These are phyloP conservation scores for Botryotinia convoluta DNA, from an alignment of 2,329 filamentous ascomycete genomes.

Conservation along the genomic window DNA sequence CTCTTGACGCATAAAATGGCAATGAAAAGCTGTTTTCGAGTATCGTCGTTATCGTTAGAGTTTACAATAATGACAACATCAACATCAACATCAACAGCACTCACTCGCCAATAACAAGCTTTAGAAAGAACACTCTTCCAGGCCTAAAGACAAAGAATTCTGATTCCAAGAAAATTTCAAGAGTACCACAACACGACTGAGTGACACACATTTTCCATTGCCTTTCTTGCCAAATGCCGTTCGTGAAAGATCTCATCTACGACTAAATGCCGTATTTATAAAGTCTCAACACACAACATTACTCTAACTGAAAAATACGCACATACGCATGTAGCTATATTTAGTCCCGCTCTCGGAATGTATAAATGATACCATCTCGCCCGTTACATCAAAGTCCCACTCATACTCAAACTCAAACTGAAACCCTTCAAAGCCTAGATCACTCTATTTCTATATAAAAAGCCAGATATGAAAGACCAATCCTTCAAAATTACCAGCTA, in stretches of 20 bases:
- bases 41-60: rapidly evolving
- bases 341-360: too few relatives aligned
- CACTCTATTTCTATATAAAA: background rate
- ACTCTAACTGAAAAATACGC: background rate
- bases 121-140: background rate
- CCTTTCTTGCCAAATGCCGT: too few relatives aligned
- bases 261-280: background rate
- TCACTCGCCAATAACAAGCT: too few relatives aligned
- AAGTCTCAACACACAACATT: background rate
- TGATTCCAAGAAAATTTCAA: background rate
- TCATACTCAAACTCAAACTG: background rate
- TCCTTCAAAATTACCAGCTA: background rate
- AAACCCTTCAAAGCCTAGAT: background rate
- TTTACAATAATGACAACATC: background rate
- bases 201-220: too few relatives aligned
- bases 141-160: background rate
- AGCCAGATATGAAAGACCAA: background rate
- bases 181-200: rapidly evolving
- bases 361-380: too few relatives aligned
- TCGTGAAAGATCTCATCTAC: background rate
- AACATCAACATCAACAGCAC: too few relatives aligned
- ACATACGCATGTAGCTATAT: background rate
- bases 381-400: too few relatives aligned
- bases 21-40: background rate
- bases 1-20: rapidly evolving